phyloP scores from a whole-genome alignment of 495 filamentous ascomycete species.

The Penicillium pulvis region DNA sequence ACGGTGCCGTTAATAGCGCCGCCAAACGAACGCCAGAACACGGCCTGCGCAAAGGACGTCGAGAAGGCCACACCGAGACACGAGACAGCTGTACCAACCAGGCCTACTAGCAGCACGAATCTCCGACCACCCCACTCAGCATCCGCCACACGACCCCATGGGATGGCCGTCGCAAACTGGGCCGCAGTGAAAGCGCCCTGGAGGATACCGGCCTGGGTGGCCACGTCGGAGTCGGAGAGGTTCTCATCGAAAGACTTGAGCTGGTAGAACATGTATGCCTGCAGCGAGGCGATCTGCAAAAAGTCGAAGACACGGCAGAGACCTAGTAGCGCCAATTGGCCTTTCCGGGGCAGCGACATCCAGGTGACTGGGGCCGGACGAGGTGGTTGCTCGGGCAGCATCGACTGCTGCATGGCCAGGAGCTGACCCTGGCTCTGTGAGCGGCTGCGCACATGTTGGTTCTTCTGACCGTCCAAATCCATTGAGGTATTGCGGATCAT shows the following conservation, averaged over 20 bases:
- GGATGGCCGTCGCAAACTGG: conserved; percentile 82
- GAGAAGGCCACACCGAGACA: conserved; percentile 82
- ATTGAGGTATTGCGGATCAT: conserved; percentile 41
- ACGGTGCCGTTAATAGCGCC: conserved; percentile 83
- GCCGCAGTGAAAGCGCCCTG: conserved; percentile 79
- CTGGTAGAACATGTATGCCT: conserved; percentile 79
- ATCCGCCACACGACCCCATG: conserved; percentile 80
- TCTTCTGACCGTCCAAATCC: conserved; percentile 30
- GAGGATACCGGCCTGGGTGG: conserved; percentile 76
- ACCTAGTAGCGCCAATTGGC: conserved; percentile 72
- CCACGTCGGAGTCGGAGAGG: conserved; percentile 67
- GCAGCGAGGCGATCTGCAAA: conserved; percentile 50
- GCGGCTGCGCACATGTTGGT: conserved; percentile 37
- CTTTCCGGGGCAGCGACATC: conserved; percentile 71
- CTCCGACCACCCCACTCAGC: conserved; percentile 70
- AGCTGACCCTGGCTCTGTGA: conserved; percentile 36
- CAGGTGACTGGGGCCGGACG: conserved; percentile 56
- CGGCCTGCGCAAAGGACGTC: conserved; percentile 67
- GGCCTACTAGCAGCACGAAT: conserved; percentile 73
- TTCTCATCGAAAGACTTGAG: conserved; percentile 68
- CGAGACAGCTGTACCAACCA: conserved; percentile 70
- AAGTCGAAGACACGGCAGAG: conserved; percentile 67
- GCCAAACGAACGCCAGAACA: conserved; percentile 72
- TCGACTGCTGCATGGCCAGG: conserved; percentile 25
- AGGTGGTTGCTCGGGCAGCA: conserved; percentile 16